Evolutionary conservation across 2,329 filamentous ascomycete species (phyloP).

Genomic region (Zymoseptoria brevis): DNA sequence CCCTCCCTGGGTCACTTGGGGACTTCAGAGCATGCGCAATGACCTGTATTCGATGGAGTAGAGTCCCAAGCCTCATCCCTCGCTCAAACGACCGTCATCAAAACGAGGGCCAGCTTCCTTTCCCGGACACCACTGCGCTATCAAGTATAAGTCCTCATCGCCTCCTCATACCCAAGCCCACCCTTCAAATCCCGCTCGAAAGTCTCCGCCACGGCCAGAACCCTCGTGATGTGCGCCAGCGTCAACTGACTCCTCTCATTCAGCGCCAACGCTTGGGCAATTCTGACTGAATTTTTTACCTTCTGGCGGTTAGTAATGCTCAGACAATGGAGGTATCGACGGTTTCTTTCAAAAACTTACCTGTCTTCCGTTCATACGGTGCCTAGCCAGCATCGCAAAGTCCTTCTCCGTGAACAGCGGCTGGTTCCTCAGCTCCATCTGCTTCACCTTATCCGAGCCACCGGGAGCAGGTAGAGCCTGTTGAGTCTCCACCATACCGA

Average conservation of each 20-base stretch:
- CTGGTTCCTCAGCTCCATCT: conserved; percentile 55
- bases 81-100: background rate
- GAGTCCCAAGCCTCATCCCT: background rate
- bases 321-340: too few relatives aligned
- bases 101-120: too few relatives aligned
- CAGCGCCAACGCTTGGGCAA: conserved; percentile 72
- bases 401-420: conserved; percentile 55
- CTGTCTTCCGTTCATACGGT: conserved; percentile 61
- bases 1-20: too few relatives aligned
- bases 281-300: conserved; percentile 84
- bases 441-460: conserved; percentile 61
- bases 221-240: conserved; percentile 72
- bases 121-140: too few relatives aligned
- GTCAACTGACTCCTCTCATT: conserved; percentile 63
- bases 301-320: too few relatives aligned
- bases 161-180: conserved; percentile 70
- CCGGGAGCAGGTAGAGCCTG: conserved; percentile 53
- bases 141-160: conserved; percentile 73
- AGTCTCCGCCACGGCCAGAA: conserved; percentile 74
- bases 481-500: conserved; percentile 61
- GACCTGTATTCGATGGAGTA: background rate
- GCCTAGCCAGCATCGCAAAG: conserved; percentile 56
- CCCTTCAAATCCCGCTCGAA: conserved; percentile 81
- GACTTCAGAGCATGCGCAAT: too few relatives aligned
- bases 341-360: background rate